A percentile compares a stretch with the other conserved stretches of the same genome.
phyloP scores from a whole-genome alignment of 805 yeast species.

The Kodamaea restingae region DNA sequence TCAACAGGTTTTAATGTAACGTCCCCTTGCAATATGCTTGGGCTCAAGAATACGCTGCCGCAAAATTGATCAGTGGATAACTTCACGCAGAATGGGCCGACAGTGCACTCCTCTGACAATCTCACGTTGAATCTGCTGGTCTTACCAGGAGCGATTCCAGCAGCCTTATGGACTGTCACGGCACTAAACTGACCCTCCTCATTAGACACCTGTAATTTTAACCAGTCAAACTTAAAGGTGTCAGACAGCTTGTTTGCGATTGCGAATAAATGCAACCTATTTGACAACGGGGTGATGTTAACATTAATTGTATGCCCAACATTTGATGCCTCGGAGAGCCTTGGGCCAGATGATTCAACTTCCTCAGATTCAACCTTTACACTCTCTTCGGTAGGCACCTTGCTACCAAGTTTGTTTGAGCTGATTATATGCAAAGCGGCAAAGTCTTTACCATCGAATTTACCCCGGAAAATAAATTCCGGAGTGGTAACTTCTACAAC shows the following conservation, averaged over 20 bases:
- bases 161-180: slow-evolving; percentile 27
- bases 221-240: slow-evolving; percentile 27
- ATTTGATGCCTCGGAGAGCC: no score
- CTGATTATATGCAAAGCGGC: slow-evolving; percentile 6
- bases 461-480: slow-evolving; percentile 16
- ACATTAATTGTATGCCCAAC: slow-evolving; percentile 12
- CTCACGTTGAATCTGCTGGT: slow-evolving; percentile 32
- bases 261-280: slow-evolving; percentile 27
- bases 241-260: slow-evolving; percentile 26
- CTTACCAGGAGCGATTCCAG: slow-evolving; percentile 30
- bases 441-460: slow-evolving; percentile 5
- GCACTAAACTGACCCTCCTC: slow-evolving; percentile 26
- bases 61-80: slow-evolving; percentile 18
- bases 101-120: slow-evolving; percentile 29
- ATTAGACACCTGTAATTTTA: slow-evolving; percentile 27
- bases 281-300: slow-evolving; percentile 28
- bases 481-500: slow-evolving; percentile 18
- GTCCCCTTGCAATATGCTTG: slow-evolving; percentile 21
- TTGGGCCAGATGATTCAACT: no score
- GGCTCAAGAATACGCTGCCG: slow-evolving; percentile 21
- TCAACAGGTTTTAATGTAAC: slow-evolving; percentile 9
- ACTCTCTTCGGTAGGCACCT: no score
- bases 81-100: slow-evolving; percentile 29
- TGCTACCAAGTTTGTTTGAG: slow-evolving; percentile 1
- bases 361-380: no score